Base-by-base conservation (phyloP, 108 stramenopile genomes). In the Asterionellopsis glacialis region DNA sequence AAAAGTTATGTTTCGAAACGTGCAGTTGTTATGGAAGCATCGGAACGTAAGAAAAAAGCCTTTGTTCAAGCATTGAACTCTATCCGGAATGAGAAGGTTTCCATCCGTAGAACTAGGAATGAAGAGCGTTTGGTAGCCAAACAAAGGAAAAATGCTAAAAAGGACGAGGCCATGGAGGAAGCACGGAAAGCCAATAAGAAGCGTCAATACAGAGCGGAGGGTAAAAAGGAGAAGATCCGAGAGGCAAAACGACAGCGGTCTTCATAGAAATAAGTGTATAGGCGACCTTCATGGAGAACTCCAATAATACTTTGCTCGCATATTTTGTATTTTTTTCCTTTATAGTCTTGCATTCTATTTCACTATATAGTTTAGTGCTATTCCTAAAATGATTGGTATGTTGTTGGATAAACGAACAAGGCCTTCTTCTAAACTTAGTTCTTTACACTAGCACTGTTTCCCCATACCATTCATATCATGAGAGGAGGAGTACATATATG, bases 21-120 rank as follows among this genome's bases (percentile, higher is more conserved):
- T 19, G 90, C 93, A 33, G 86, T 88, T 23, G 77, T 90, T 7
- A 80, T 90, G 87, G 90, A 92, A 11, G 63, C 73, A 24, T 83
- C 72, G 18, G 91, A 92, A 49, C 84, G 81, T 74, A 85, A 81
- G 59, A 90, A 91, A 55, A 65, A 74, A 43, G 77, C 85, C 14
- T 89, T 93, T 52, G 40, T 95, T 2, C 94, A 95, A 62, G 87
- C 87, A 6, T 55, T 95, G 15, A 86, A 83, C 48, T 88, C 88
- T 1, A 88, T 95, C 38, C 79, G 89, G 27, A 91, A 91, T 43
- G 94, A 90, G 49, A 95, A 95, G 76, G 70, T 75, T 15, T 63
- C 76, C 39, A 81, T 74, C n/a, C 69, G 82, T 0, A 86, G 84
- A 57, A 69, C 63, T 23, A 85, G 80, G 73, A 90, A 90, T 61